Base-by-base conservation (phyloP, 495 filamentous ascomycete species). In the Tuber brumale region DNA sequence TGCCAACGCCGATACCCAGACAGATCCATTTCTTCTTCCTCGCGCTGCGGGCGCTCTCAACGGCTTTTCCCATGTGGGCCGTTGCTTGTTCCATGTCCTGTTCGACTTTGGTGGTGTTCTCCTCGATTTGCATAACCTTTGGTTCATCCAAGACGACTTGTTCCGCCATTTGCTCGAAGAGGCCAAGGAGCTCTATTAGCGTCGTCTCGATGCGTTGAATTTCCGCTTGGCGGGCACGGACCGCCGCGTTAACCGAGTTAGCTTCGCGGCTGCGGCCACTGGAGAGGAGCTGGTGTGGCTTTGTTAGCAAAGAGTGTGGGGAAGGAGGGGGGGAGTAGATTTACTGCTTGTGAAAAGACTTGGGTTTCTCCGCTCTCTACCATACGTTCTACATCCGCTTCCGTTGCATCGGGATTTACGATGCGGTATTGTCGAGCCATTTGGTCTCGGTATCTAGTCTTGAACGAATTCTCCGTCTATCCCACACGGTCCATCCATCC, bases 171-270 rank as follows among this genome's bases (percentile, higher is more conserved):
- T 92, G 88, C 76, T 89, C 85, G 85, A 92, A 91, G 75, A 93
- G 88, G 61, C 85, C 83, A 45, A 88, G 86, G 57, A 93, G 87
- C 82, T 93, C 90, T 75, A 85, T 84, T 72, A 93, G 86, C 7
- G 90, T 91, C 74, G 85, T 84, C 83, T 92, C 90, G 81, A 93
- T 93, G 81, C 88, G 89, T 81, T 90, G 87, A 75, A 93, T 89
- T 83, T 93, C 91, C 76, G 90, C 89, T 84, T 93, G 91, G 71
- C 92, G 90, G n/a, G 91, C 91, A 76, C 90, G 90, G 31, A 93
- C 91, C 69, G 89, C 89, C 77, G 90, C 89, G 69, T 92, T 90
- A 19, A 92, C 90, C 6, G 88, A 88, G 3, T 86, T 86, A 61
- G 91, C 91, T 81, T 89, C 76, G 72, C 84, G 88, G 70, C 89